These are phyloP conservation scores for Talaromyces sp. DNA, from an alignment of 2,329 filamentous ascomycete species.

Conservation along the genomic window DNA sequence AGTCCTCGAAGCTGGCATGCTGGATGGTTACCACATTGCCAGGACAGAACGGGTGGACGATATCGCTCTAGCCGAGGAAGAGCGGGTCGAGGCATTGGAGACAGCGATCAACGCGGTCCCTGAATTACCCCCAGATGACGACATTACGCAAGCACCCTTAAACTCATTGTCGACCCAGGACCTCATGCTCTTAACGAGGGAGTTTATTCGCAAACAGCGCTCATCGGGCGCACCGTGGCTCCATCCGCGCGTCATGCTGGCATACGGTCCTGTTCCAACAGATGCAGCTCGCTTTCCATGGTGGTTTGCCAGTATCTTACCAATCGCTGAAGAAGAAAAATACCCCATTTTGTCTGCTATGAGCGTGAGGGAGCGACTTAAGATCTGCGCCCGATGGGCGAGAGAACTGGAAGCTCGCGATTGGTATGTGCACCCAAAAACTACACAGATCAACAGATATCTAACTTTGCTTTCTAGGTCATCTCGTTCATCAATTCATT, in stretches of 20 bases:
- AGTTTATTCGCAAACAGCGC: constrained; percentile 72
- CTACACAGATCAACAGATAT: not conserved
- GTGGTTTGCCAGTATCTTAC: constrained; percentile 85
- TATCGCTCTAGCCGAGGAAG: constrained; percentile 78
- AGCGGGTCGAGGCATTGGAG: constrained; percentile 72
- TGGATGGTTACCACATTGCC: constrained; percentile 80
- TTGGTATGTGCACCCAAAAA: constrained; percentile 57
- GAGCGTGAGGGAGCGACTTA: constrained; percentile 78
- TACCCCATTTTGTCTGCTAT: constrained; percentile 72
- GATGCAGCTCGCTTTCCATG: constrained; percentile 81
- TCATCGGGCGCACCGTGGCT: constrained; percentile 73
- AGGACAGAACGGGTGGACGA: constrained; percentile 78
- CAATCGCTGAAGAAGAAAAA: constrained; percentile 76
- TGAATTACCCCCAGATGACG: constrained; percentile 5
- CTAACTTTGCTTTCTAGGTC: constrained; percentile 26
- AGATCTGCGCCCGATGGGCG: constrained; percentile 81
- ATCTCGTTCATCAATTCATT: constrained; percentile 36
- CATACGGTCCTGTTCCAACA: constrained; percentile 75
- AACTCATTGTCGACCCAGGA: constrained; percentile 67
- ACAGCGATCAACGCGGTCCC: constrained; percentile 40
- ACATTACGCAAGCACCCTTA: constrained; percentile 32
- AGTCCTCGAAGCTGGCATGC: constrained; percentile 61
- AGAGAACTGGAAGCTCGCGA: constrained; percentile 68
- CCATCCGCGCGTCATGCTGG: constrained; percentile 68
- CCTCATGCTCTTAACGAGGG: constrained; percentile 65